Percentiles rank a stretch among this genome's conserved stretches.
Evolutionary conservation across 2,329 filamentous ascomycete genomes (phyloP).

Genomic region (Westerdykella ornata): DNA sequence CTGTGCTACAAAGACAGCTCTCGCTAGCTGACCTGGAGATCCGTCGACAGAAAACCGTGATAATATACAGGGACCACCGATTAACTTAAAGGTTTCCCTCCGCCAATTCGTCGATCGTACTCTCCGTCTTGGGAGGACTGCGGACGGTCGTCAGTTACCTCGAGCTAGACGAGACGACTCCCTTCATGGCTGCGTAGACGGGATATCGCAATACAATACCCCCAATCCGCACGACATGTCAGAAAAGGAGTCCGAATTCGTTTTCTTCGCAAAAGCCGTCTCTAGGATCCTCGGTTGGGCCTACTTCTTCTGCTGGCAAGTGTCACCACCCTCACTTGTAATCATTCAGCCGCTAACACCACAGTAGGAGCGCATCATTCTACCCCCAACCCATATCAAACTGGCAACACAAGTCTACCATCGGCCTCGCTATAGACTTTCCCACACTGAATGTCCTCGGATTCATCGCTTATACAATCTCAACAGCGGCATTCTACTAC

Average conservation of each 20-base stretch:
- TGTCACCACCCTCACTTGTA: background rate
- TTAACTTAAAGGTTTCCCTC: too few relatives aligned
- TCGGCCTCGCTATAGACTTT: constrained; percentile 82
- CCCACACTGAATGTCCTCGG: constrained; percentile 67
- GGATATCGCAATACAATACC: too few relatives aligned
- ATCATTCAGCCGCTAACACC: background rate
- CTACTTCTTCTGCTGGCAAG: constrained; percentile 34
- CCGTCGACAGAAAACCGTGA: too few relatives aligned
- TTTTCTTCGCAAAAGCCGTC: constrained; percentile 27
- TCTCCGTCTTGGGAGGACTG: too few relatives aligned
- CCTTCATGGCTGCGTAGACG: too few relatives aligned
- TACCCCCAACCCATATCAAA: constrained; percentile 88
- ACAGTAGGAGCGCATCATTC: constrained; percentile 70
- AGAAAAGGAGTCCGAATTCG: constrained; percentile 18
- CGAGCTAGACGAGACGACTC: too few relatives aligned
- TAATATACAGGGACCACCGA: too few relatives aligned
- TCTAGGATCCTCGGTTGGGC: constrained; percentile 34
- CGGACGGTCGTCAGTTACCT: too few relatives aligned
- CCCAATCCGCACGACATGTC: constrained; percentile 1
- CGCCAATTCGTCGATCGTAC: too few relatives aligned
- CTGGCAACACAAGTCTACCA: constrained; percentile 66
- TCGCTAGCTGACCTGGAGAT: too few relatives aligned
- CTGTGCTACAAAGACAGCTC: too few relatives aligned
- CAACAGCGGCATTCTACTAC: constrained; percentile 69
- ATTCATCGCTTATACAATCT: constrained; percentile 69